phyloP scores from a whole-genome alignment of 2,329 filamentous ascomycete genomes.

The Nakataea oryzae region DNA sequence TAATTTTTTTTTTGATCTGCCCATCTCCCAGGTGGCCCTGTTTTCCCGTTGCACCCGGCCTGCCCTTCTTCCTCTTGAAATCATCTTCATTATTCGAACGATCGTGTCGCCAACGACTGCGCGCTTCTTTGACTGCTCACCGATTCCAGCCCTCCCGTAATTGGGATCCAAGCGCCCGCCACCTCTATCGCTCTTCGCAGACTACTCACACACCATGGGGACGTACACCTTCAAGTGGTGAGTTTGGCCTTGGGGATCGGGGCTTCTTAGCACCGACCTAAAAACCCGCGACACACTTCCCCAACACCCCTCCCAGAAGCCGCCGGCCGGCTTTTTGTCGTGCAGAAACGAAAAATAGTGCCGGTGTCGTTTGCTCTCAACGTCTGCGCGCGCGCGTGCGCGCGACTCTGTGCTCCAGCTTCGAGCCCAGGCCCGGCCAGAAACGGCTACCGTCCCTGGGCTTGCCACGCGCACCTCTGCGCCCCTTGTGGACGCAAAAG shows the following conservation, averaged over 20 bases:
- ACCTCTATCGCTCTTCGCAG: neutral
- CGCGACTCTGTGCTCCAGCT: neutral
- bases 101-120: neutral
- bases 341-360: neutral
- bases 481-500: neutral
- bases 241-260: conserved; percentile 19
- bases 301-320: neutral
- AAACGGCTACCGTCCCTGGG: too few relatives aligned
- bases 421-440: neutral
- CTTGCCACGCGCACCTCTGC: neutral
- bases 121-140: neutral
- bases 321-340: neutral
- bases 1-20: neutral
- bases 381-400: neutral
- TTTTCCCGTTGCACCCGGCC: neutral
- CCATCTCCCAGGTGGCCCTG: neutral
- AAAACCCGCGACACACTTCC: neutral
- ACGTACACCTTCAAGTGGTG: conserved; percentile 64
- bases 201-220: conserved; percentile 42
- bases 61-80: neutral
- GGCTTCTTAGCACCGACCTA: neutral
- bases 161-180: neutral
- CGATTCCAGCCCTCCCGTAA: neutral
- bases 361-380: too few relatives aligned
- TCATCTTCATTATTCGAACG: neutral